Conservation (phyloP, 352 stramenopile species). For the Globisporangium spinosum region DNA sequence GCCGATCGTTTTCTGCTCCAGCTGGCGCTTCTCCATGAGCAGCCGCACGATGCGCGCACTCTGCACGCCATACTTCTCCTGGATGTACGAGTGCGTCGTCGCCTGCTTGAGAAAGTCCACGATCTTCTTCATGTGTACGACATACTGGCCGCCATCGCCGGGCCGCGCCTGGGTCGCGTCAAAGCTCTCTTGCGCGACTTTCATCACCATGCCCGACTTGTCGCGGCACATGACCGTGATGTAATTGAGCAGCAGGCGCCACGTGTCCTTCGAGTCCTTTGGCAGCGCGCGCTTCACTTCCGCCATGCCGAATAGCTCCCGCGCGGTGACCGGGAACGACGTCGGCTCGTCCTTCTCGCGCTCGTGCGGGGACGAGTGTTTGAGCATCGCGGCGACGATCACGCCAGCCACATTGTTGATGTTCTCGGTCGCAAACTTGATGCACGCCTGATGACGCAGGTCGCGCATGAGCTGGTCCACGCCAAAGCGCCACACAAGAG, state of each 20-base stretch:
- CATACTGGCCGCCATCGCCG: slow-evolving; percentile 83
- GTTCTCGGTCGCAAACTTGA: slow-evolving; percentile 81
- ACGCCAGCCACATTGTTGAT: slow-evolving; percentile 80
- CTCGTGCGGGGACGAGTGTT: slow-evolving; percentile 77
- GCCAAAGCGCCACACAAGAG: slow-evolving; percentile 78
- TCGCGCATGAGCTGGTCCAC: slow-evolving; percentile 78
- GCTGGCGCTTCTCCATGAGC: slow-evolving; percentile 82
- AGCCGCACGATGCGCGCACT: slow-evolving; percentile 84
- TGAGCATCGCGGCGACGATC: slow-evolving; percentile 77
- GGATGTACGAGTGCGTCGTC: slow-evolving; percentile 76
- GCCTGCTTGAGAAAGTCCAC: slow-evolving; percentile 71
- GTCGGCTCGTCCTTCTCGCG: slow-evolving; percentile 78
- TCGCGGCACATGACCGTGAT: slow-evolving; percentile 88
- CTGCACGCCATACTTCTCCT: slow-evolving; percentile 75
- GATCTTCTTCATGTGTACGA: slow-evolving; percentile 90
- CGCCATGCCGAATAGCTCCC: slow-evolving; percentile 68
- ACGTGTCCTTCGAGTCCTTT: slow-evolving; percentile 75
- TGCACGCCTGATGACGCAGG: slow-evolving; percentile 72
- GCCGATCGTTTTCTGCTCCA: slow-evolving; percentile 85
- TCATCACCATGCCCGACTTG: slow-evolving; percentile 88
- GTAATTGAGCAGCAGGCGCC: slow-evolving; percentile 84
- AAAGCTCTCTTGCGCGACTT: slow-evolving; percentile 67
- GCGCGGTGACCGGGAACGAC: slow-evolving; percentile 70
- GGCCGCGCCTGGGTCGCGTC: slow-evolving; percentile 52
- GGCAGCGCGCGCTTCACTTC: slow-evolving; percentile 70